Evolutionary conservation across 495 filamentous ascomycete genomes (phyloP).

Genomic region (Penicillium subrubescens): DNA sequence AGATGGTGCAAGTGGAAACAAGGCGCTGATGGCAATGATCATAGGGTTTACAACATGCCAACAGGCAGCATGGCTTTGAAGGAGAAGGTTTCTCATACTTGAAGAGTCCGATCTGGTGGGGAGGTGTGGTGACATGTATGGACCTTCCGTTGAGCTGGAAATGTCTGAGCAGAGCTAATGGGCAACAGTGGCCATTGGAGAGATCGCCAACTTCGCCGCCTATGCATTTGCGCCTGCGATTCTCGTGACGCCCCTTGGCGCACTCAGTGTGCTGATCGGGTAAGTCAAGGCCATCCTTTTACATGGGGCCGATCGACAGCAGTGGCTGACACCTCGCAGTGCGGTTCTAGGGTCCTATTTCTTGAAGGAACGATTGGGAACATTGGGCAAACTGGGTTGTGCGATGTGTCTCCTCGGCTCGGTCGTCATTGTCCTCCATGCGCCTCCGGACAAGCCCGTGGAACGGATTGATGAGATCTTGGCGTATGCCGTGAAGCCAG

Average conservation of each 20-base stretch:
- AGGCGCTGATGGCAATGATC: not conserved
- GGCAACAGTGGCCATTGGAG: constrained; percentile 70
- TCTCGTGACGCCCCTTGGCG: constrained; percentile 91
- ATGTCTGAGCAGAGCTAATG: constrained; percentile 16
- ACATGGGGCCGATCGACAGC: not conserved
- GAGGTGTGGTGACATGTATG: constrained; percentile 83
- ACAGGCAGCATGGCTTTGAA: constrained; percentile 90
- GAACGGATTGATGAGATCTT: constrained; percentile 85
- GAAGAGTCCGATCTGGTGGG: constrained; percentile 93
- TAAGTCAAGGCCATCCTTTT: constrained; percentile 28
- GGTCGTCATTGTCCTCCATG: constrained; percentile 96
- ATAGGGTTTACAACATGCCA: constrained; percentile 86
- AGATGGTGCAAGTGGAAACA: not conserved
- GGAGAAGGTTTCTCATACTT: constrained; percentile 95
- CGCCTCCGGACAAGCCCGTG: constrained; percentile 90
- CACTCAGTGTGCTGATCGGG: constrained; percentile 92
- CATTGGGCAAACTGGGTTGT: constrained; percentile 89
- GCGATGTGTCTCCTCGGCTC: constrained; percentile 95
- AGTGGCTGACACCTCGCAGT: constrained; percentile 46
- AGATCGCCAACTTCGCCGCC: constrained; percentile 94
- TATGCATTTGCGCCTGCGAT: constrained; percentile 98
- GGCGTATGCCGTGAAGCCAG: constrained; percentile 82
- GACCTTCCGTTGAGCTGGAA: not conserved
- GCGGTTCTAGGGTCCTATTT: constrained; percentile 95
- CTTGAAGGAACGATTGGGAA: constrained; percentile 83